phyloP scores from a whole-genome alignment of 495 filamentous ascomycete genomes.

The Copromyces sp. region DNA sequence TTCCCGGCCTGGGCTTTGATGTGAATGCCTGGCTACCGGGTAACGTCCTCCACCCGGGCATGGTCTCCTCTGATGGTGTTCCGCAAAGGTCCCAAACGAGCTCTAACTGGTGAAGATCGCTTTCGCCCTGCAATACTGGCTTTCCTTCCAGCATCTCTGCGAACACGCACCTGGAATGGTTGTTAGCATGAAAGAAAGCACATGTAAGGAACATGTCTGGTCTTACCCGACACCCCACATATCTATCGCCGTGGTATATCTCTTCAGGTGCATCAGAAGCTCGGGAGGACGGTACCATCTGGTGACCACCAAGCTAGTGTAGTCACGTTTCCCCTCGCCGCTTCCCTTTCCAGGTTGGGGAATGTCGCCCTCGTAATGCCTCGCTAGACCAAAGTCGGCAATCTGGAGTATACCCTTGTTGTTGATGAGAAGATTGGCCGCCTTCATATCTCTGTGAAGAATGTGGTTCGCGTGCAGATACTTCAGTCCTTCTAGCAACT shows the following conservation, averaged over 20 bases:
- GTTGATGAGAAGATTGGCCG: slow-evolving; percentile 92
- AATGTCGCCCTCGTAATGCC: slow-evolving; percentile 81
- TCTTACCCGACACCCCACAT: slow-evolving; percentile 92
- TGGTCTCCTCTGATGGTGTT: slow-evolving; percentile 78
- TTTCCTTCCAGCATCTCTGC: slow-evolving; percentile 95
- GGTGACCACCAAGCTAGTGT: slow-evolving; percentile 90
- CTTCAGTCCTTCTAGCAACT: slow-evolving; percentile 77
- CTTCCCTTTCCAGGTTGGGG: slow-evolving; percentile 71
- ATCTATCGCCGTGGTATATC: slow-evolving; percentile 93
- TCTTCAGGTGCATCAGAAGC: slow-evolving; percentile 72
- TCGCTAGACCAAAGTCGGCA: slow-evolving; percentile 90
- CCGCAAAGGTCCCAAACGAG: slow-evolving; percentile 92
- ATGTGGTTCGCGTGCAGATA: slow-evolving; percentile 89
- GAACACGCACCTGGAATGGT: slow-evolving; percentile 67
- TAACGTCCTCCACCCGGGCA: slow-evolving; percentile 81
- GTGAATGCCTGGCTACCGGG: slow-evolving; percentile 67
- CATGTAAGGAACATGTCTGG: not conserved
- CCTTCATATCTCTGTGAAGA: slow-evolving; percentile 97
- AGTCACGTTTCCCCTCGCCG: slow-evolving; percentile 79
- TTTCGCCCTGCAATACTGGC: slow-evolving; percentile 83
- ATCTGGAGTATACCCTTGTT: slow-evolving; percentile 92
- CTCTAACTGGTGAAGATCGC: slow-evolving; percentile 79
- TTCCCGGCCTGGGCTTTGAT: slow-evolving; percentile 49
- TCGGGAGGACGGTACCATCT: slow-evolving; percentile 96
- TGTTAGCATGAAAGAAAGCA: slow-evolving; percentile 17